These are phyloP conservation scores for Nemania sp. DNA, from an alignment of 2,329 filamentous ascomycete genomes.

Conservation along the genomic window DNA sequence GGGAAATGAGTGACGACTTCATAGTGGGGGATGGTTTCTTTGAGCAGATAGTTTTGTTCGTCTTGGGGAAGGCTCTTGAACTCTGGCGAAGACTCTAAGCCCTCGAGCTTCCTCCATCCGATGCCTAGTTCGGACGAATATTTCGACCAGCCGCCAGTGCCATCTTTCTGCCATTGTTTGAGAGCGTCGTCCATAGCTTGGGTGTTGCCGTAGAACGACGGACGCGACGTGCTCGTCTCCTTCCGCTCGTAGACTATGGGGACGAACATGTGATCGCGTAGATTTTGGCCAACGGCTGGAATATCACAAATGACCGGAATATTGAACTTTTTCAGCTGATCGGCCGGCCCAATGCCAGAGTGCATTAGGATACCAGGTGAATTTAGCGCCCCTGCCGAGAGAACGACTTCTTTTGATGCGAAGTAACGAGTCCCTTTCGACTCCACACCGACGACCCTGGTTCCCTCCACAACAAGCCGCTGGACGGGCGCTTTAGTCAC, in stretches of 20 bases:
- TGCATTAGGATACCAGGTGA: conserved; percentile 60
- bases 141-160: conserved; percentile 56
- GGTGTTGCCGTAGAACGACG: conserved; percentile 59
- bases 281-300: conserved; percentile 55
- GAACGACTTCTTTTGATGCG: conserved; percentile 56
- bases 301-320: conserved; percentile 54
- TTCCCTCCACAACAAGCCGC: conserved; percentile 60
- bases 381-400: conserved; percentile 58
- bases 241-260: conserved; percentile 56
- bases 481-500: conserved; percentile 62
- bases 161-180: conserved; percentile 61
- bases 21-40: conserved; percentile 66
- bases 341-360: conserved; percentile 57
- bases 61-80: conserved; percentile 61
- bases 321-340: conserved; percentile 51
- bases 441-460: conserved; percentile 58
- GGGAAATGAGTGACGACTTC: conserved; percentile 53
- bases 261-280: conserved; percentile 57
- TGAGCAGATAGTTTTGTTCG: conserved; percentile 59
- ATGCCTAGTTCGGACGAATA: conserved; percentile 56
- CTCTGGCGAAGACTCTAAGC: conserved; percentile 57
- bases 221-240: conserved; percentile 57
- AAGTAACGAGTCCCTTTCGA: conserved; percentile 35
- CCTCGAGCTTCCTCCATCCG: conserved; percentile 59
- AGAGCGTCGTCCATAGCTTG: conserved; percentile 57